Evolutionary conservation across 2,329 filamentous ascomycete genomes (phyloP).

Genomic region (Zymoseptoria pseudotritici): DNA sequence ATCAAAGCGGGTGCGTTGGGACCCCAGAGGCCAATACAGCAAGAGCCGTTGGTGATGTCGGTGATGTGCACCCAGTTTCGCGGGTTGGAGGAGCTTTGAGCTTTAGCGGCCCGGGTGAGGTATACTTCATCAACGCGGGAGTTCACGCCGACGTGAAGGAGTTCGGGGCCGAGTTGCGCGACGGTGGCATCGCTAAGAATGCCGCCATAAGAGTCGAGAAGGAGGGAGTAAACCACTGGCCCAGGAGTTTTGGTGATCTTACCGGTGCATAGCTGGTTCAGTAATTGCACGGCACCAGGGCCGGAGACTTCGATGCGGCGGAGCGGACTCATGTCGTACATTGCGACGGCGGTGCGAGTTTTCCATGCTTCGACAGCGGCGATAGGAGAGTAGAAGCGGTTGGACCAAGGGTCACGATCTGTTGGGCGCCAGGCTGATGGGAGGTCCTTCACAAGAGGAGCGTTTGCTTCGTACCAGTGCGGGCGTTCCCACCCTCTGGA

Average conservation of each 20-base stretch:
- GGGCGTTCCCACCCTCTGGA: constrained; percentile 56
- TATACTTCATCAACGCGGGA: constrained; percentile 49
- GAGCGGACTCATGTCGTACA: constrained; percentile 58
- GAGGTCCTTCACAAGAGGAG: constrained; percentile 43
- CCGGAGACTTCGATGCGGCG: constrained; percentile 52
- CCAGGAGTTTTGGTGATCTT: constrained; percentile 44
- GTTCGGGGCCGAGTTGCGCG: constrained; percentile 42
- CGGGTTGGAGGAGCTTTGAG: constrained; percentile 37
- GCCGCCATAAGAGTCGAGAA: constrained; percentile 48
- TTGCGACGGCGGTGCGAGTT: constrained; percentile 53
- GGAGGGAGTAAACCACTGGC: constrained; percentile 49
- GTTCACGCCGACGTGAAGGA: constrained; percentile 53
- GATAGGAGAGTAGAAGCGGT: constrained; percentile 51
- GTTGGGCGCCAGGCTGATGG: constrained; percentile 49
- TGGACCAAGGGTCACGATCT: constrained; percentile 53
- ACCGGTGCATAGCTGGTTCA: constrained; percentile 48
- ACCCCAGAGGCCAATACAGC: constrained; percentile 57
- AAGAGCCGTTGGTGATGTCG: constrained; percentile 54
- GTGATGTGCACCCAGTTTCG: constrained; percentile 44
- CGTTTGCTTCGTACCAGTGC: constrained; percentile 55
- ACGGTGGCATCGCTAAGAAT: constrained; percentile 53
- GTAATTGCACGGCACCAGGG: constrained; percentile 48
- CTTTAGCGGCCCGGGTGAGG: constrained; percentile 46
- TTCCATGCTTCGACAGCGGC: constrained; percentile 57
- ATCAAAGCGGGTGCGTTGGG: constrained; percentile 50